Percentiles rank a stretch among this genome's conserved stretches.
phyloP scores from a whole-genome alignment of 768 basidiomycete species.

The Podaxis carcinomalis region DNA sequence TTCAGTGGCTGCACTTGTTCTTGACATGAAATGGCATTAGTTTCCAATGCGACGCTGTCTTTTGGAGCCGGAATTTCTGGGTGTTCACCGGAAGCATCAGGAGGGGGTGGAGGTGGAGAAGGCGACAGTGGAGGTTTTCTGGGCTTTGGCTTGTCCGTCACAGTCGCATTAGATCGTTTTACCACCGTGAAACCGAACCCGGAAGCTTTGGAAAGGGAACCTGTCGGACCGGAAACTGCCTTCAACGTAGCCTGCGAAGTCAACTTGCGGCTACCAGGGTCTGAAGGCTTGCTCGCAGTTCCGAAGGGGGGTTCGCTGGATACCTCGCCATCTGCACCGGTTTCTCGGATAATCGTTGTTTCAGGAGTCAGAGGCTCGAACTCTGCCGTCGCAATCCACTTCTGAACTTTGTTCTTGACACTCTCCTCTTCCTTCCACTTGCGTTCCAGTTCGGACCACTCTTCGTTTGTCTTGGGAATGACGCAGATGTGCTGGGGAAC shows the following conservation, averaged over 20 bases:
- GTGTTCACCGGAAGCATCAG: neutral
- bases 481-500: neutral
- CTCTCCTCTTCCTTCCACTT: conserved; percentile 6
- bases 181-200: conserved; percentile 1
- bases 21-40: neutral
- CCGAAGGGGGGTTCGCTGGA: neutral
- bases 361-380: conserved; percentile 10
- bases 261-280: neutral
- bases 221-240: neutral
- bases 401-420: conserved; percentile 8
- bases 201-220: neutral
- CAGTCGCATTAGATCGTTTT: neutral
- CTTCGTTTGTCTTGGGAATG: conserved; percentile 2
- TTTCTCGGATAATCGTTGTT: neutral
- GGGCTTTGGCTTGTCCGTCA: neutral
- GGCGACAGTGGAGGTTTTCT: neutral
- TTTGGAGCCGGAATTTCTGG: neutral
- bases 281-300: neutral
- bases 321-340: neutral
- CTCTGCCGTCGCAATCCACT: conserved; percentile 8
- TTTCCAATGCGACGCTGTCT: neutral
- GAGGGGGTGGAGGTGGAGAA: neutral
- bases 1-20: neutral
- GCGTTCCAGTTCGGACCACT: conserved; percentile 4
- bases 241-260: neutral